Percentiles rank a stretch among this genome's conserved stretches.
Evolutionary conservation across 139 green algal genomes (phyloP).

Genomic region (Ostreobium quekettii): DNA sequence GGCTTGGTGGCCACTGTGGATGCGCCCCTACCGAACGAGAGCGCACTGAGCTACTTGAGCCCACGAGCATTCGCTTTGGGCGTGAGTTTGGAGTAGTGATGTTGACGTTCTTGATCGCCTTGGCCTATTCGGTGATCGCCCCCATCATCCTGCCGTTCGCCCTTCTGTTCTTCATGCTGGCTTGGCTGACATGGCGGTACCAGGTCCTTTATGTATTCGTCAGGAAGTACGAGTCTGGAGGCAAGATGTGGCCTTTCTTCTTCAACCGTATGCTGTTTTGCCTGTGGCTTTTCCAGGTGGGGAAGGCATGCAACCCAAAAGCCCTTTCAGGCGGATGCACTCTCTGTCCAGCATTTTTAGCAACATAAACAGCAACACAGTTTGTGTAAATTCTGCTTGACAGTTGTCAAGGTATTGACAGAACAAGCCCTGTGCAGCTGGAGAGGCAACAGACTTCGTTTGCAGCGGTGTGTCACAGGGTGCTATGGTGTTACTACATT

Average conservation of each 20-base stretch:
- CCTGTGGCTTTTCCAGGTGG: slow-evolving; percentile 25
- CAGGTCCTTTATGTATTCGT: slow-evolving; percentile 47
- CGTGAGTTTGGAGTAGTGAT: slow-evolving; percentile 27
- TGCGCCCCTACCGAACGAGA: background rate
- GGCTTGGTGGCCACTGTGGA: background rate
- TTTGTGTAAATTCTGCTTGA: too few relatives aligned
- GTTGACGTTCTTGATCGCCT: slow-evolving; percentile 42
- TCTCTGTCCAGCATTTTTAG: too few relatives aligned
- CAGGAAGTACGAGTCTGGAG: slow-evolving; percentile 55
- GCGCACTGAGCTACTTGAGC: background rate
- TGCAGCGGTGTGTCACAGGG: too few relatives aligned
- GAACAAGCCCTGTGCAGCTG: too few relatives aligned
- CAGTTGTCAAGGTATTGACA: too few relatives aligned
- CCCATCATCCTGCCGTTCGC: slow-evolving; percentile 56
- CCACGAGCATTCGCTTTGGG: slow-evolving; percentile 4
- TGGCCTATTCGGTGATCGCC: slow-evolving; percentile 42
- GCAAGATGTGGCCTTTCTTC: slow-evolving; percentile 44
- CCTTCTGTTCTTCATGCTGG: slow-evolving; percentile 42
- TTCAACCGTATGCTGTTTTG: slow-evolving; percentile 38
- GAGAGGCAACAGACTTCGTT: too few relatives aligned
- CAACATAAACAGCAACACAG: too few relatives aligned
- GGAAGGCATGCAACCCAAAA: too few relatives aligned
- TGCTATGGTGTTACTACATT: too few relatives aligned
- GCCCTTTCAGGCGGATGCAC: too few relatives aligned
- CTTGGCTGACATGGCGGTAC: slow-evolving; percentile 31